Percentiles rank a stretch among this genome's conserved stretches.
These are phyloP conservation scores for Cutaneotrichosporon sp. DNA, from an alignment of 1,284 basidiomycete genomes.

Conservation along the genomic window DNA sequence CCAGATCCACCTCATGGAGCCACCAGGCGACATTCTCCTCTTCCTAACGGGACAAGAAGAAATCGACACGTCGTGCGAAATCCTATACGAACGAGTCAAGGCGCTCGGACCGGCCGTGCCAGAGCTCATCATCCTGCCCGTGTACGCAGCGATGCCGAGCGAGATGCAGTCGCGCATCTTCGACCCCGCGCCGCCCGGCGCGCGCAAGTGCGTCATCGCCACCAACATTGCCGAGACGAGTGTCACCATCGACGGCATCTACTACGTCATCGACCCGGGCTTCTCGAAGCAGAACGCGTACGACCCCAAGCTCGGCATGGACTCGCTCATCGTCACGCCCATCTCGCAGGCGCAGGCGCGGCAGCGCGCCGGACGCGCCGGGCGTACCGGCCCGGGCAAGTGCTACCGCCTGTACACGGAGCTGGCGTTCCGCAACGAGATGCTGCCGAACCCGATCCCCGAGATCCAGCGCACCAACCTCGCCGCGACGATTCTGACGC, in stretches of 20 bases:
- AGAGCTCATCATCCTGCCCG: slow-evolving; percentile 92
- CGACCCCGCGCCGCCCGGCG: slow-evolving; percentile 93
- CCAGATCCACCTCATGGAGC: slow-evolving; percentile 98
- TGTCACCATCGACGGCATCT: slow-evolving; percentile 97
- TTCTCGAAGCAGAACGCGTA: slow-evolving; percentile 99
- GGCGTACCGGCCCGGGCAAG: slow-evolving; percentile 96
- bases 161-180: slow-evolving; percentile 98
- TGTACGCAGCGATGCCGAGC: slow-evolving; percentile 95
- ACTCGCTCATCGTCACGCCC: slow-evolving; percentile 95
- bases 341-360: slow-evolving; percentile 98
- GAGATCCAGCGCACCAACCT: slow-evolving; percentile 97
- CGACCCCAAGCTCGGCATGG: slow-evolving; percentile 96
- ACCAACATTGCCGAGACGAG: slow-evolving; percentile 99
- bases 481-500: slow-evolving; percentile 86
- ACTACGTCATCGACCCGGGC: slow-evolving; percentile 98
- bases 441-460: slow-evolving; percentile 96
- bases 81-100: slow-evolving; percentile 97
- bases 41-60: slow-evolving; percentile 99
- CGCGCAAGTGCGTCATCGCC: slow-evolving; percentile 95
- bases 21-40: slow-evolving; percentile 91
- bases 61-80: slow-evolving; percentile 97
- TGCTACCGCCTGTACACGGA: slow-evolving; percentile 98
- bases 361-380: slow-evolving; percentile 92
- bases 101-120: slow-evolving; percentile 95
- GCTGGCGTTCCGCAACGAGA: slow-evolving; percentile 96